phyloP scores from a whole-genome alignment of 2,329 filamentous ascomycete genomes.

The Fusarium sp. region DNA sequence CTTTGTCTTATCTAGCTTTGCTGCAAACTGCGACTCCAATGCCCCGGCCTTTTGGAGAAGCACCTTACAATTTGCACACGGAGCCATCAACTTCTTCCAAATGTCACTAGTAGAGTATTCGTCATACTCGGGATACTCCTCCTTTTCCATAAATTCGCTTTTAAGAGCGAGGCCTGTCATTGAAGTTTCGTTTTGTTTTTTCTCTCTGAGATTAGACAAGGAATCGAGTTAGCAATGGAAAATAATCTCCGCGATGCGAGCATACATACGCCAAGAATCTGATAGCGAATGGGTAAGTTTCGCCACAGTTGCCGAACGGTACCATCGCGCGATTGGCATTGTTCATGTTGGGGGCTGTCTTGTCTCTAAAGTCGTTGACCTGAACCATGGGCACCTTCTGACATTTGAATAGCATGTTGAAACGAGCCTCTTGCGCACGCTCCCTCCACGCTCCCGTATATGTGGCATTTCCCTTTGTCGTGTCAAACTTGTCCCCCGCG shows the following conservation, averaged over 20 bases:
- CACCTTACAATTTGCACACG: background rate
- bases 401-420: background rate
- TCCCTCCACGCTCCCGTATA: background rate
- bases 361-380: background rate
- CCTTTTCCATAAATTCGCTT: background rate
- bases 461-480: background rate
- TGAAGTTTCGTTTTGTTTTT: background rate
- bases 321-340: background rate
- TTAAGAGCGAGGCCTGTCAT: conserved; percentile 2
- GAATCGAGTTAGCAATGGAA: background rate
- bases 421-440: background rate
- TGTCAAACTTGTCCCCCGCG: background rate
- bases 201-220: background rate
- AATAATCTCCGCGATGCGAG: background rate
- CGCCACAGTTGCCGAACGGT: conserved; percentile 3
- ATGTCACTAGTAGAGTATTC: background rate
- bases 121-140: background rate
- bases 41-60: background rate
- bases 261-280: background rate
- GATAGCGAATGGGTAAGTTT: background rate
- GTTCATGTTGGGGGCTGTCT: background rate
- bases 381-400: background rate
- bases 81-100: background rate
- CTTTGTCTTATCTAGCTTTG: background rate
- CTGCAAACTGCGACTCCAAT: background rate